Conservation (phyloP, 2,329 filamentous ascomycete genomes). For the Fusarium sacchari region DNA sequence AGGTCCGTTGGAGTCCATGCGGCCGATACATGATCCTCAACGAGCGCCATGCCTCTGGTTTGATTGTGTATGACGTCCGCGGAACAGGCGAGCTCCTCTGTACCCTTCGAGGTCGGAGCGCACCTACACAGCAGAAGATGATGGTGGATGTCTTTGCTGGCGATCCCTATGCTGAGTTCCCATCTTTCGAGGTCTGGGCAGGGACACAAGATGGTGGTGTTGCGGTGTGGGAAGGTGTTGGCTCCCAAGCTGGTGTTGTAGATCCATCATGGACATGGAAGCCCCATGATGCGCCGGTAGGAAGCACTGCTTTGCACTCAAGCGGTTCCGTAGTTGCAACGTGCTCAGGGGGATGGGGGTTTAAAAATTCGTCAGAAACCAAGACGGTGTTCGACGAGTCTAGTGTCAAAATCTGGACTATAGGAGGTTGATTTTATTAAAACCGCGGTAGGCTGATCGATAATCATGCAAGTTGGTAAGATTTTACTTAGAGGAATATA, state of each 20-base stretch:
- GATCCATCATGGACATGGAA: conserved; percentile 62
- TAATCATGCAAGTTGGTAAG: neutral
- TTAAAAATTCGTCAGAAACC: neutral
- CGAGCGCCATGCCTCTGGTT: conserved; percentile 64
- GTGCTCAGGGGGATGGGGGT: conserved; percentile 65
- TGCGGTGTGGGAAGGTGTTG: conserved; percentile 68
- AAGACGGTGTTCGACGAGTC: conserved; percentile 40
- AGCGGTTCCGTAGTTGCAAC: conserved; percentile 67
- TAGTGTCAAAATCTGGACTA: conserved; percentile 41
- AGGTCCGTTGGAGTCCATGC: conserved; percentile 70
- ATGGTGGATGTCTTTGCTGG: conserved; percentile 64
- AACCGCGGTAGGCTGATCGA: neutral
- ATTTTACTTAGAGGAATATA: neutral
- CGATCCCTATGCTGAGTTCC: conserved; percentile 39
- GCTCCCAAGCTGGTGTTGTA: conserved; percentile 56
- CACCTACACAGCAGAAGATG: conserved; percentile 65
- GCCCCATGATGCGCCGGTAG: conserved; percentile 59
- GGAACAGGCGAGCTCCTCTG: conserved; percentile 66
- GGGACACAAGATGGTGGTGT: conserved; percentile 65
- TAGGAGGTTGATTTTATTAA: conserved; percentile 24
- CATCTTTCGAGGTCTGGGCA: conserved; percentile 70
- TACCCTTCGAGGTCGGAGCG: conserved; percentile 61
- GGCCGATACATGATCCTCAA: conserved; percentile 71
- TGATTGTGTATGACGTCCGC: conserved; percentile 72
- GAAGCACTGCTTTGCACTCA: conserved; percentile 61